These are phyloP conservation scores for Zea luxurians DNA, from an alignment of 176 grass and related monocot species.

Conservation along the genomic window DNA sequence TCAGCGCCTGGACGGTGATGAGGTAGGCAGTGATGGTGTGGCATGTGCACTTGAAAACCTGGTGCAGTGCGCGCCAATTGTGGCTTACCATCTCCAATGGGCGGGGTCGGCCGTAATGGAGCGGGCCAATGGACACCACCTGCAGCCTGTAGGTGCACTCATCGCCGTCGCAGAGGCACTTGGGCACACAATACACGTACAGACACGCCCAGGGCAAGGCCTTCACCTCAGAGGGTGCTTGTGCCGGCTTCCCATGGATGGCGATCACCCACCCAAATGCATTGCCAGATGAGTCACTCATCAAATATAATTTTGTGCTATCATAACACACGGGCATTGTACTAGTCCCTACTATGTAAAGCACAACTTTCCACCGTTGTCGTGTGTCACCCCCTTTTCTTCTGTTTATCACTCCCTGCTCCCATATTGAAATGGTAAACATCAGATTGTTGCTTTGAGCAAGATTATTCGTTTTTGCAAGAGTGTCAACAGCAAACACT, in stretches of 20 bases:
- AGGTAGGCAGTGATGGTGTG: slow-evolving; percentile 61
- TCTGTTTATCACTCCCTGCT: too few species aligned
- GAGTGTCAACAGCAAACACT: too few species aligned
- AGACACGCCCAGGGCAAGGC: slow-evolving; percentile 60
- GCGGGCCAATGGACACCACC: slow-evolving; percentile 76
- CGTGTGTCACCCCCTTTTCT: too few species aligned
- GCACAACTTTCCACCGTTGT: too few species aligned
- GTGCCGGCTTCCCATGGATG: slow-evolving; percentile 60
- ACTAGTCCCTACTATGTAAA: too few species aligned
- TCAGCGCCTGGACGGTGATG: slow-evolving; percentile 39
- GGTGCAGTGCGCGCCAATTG: slow-evolving; percentile 88
- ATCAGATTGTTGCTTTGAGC: too few species aligned
- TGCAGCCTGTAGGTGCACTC: slow-evolving; percentile 72
- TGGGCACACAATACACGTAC: slow-evolving; percentile 96
- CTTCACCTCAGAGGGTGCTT: slow-evolving; percentile 54
- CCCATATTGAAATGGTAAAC: too few species aligned
- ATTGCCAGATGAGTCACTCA: too few species aligned
- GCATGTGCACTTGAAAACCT: slow-evolving; percentile 59
- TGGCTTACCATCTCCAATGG: slow-evolving; percentile 76
- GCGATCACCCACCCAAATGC: slow-evolving; percentile 52
- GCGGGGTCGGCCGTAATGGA: slow-evolving; percentile 59
- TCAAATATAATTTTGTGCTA: too few species aligned
- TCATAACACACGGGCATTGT: too few species aligned
- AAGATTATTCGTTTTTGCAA: too few species aligned
- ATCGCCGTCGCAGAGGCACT: slow-evolving; percentile 66